These are phyloP conservation scores for Trametes versicolor DNA, from an alignment of 1,284 basidiomycete genomes.

Conservation along the genomic window DNA sequence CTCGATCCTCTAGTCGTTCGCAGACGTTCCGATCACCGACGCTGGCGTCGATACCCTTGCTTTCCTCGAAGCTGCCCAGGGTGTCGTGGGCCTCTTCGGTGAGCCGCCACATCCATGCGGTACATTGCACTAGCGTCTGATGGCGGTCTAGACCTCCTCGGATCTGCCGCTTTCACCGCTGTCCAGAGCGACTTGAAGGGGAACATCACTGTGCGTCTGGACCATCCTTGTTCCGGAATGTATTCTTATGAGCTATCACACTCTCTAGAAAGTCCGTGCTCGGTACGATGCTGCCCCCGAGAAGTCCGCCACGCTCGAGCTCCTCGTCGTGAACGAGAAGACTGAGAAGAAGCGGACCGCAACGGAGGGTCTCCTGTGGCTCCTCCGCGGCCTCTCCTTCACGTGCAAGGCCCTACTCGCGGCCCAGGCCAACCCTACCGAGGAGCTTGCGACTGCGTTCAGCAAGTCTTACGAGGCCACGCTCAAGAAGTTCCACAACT, in stretches of 20 bases:
- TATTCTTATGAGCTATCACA: not conserved
- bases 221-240: slow-evolving; percentile 4
- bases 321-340: slow-evolving; percentile 88
- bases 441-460: slow-evolving; percentile 85
- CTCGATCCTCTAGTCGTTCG: slow-evolving; percentile 73
- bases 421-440: slow-evolving; percentile 72
- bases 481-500: slow-evolving; percentile 89
- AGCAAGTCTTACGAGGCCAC: slow-evolving; percentile 85
- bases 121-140: slow-evolving; percentile 3
- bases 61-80: slow-evolving; percentile 92
- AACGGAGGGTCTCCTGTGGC: slow-evolving; percentile 94
- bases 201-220: slow-evolving; percentile 83
- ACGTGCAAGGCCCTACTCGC: slow-evolving; percentile 87
- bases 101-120: slow-evolving; percentile 40
- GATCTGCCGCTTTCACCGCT: slow-evolving; percentile 85
- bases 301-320: slow-evolving; percentile 84
- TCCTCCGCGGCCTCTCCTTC: slow-evolving; percentile 90
- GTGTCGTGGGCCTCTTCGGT: slow-evolving; percentile 94
- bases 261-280: slow-evolving; percentile 84
- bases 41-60: slow-evolving; percentile 88
- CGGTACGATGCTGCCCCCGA: slow-evolving; percentile 77
- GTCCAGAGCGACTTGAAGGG: slow-evolving; percentile 93
- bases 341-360: slow-evolving; percentile 87
- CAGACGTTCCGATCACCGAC: slow-evolving; percentile 89
- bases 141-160: slow-evolving; percentile 77